Evolutionary conservation across 371 early-diverging fungal species (phyloP), one percentile per base, ranked within the genome.

Genomic region (Phascolomyces articulosus): DNA sequence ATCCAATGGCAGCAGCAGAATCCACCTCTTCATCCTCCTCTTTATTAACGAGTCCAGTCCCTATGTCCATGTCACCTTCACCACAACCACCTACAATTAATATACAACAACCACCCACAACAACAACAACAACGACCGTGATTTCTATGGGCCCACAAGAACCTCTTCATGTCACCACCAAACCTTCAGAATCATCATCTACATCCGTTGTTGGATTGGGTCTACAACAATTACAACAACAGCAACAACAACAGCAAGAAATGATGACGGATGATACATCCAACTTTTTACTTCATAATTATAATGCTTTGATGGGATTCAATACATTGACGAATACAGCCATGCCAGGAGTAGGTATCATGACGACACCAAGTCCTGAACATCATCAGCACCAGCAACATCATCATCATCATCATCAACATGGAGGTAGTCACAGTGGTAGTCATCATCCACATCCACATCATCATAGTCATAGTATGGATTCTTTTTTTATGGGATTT

Each of bases 21-120:
- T 51, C 18, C 53, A 62, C 61, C 23, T 61, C 49, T 28, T 61
- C 53, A 49, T 49, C 61, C 48, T n/a, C 47, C 38, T 54, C 40
- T 38, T 29, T 38, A 40, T 55, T 54, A 21, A 38, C 62, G 29
- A 55, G 34, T 20, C 56, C 56, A 20, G 26, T 55, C 21, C 56
- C 56, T 10, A 55, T 55, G 31, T 20, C 56, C 18, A 29, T 55
- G 7, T 55, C 56, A 55, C 29, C 56, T 16, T 55, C 56, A 55
- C 56, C 56, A 27, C 56, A 44, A 4, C 44, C 44, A 44, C 44
- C 44, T 4, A 44, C 16, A 13, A 44, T 44, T 18, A 0, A 44
- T 44, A 27, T 34, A 16, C 56, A 55, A 21, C 56, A 16, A 55
- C 24, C 56, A 53, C 10, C 49, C 6, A n/a, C 49, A 49, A 24